Percentiles rank a stretch among this genome's conserved stretches.
These are phyloP conservation scores for Mortierella antarctica DNA, from an alignment of 192 early-diverging fungal genomes.

Conservation along the genomic window DNA sequence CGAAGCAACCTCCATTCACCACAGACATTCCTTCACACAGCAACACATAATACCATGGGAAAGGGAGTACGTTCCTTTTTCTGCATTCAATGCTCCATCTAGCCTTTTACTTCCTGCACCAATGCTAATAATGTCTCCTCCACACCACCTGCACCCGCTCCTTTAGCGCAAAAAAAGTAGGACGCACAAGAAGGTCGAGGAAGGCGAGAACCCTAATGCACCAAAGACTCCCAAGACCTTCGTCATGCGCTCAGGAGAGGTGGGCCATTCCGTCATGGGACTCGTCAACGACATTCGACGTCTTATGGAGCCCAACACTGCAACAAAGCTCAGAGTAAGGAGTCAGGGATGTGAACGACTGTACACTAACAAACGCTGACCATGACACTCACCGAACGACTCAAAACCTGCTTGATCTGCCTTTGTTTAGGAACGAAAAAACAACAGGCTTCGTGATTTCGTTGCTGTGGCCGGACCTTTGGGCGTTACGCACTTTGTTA, in stretches of 20 bases:
- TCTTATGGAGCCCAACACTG: constrained; percentile 97
- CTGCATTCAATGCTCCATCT: not conserved
- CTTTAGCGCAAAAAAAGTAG: constrained; percentile 44
- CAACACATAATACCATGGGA: constrained; percentile 29
- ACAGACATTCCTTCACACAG: not conserved
- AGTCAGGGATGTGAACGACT: constrained; percentile 69
- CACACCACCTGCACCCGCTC: not conserved
- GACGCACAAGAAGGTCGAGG: constrained; percentile 51
- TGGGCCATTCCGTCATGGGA: constrained; percentile 79
- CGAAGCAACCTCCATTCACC: not conserved
- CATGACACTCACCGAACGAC: not conserved
- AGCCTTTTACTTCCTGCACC: not conserved
- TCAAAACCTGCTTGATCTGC: not conserved
- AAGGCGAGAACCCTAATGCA: constrained; percentile 59
- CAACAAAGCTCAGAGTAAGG: constrained; percentile 81
- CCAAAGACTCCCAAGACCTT: constrained; percentile 82
- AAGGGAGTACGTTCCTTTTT: constrained; percentile 24
- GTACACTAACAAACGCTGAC: constrained; percentile 7
- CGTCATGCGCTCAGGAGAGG: constrained; percentile 90
- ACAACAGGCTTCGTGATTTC: constrained; percentile 95
- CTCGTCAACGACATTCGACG: constrained; percentile 87
- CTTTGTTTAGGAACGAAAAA: constrained; percentile 79
- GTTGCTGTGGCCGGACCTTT: constrained; percentile 86
- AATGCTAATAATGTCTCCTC: not conserved
- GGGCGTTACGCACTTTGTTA: constrained; percentile 87